Percentiles rank a stretch among this genome's conserved stretches.
phyloP scores from a whole-genome alignment of 148 eudicot species.

The Agrostemma githago region DNA sequence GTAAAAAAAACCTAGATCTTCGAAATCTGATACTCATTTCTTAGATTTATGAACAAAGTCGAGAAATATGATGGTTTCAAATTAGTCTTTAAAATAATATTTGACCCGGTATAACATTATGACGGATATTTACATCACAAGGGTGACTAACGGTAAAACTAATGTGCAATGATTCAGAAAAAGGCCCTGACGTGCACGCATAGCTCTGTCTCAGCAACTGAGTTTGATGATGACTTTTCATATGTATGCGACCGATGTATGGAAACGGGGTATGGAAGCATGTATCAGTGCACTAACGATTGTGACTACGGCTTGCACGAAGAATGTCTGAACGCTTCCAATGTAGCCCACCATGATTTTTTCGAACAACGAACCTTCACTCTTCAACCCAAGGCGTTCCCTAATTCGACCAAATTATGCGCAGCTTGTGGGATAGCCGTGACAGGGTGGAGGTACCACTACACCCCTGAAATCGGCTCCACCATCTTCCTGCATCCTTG shows the following conservation, averaged over 20 bases:
- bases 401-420: background rate
- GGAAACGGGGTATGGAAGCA: slow-evolving; percentile 6
- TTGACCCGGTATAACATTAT: no score
- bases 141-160: no score
- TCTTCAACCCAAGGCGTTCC: background rate
- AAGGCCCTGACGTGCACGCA: background rate
- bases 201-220: background rate
- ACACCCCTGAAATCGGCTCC: background rate
- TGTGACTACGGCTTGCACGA: slow-evolving; percentile 16
- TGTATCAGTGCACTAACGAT: background rate
- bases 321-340: background rate
- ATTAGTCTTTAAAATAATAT: no score
- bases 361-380: background rate
- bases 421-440: slow-evolving; percentile 13
- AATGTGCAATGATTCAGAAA: no score
- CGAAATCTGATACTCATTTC: no score
- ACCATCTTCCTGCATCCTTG: background rate
- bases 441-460: background rate
- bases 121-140: no score
- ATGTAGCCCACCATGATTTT: background rate
- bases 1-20: no score
- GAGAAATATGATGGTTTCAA: no score
- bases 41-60: no score
- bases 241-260: background rate
- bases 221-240: slow-evolving; percentile 9